Conservation (phyloP, 768 basidiomycete species). For the Leucocoprinus sp. region DNA sequence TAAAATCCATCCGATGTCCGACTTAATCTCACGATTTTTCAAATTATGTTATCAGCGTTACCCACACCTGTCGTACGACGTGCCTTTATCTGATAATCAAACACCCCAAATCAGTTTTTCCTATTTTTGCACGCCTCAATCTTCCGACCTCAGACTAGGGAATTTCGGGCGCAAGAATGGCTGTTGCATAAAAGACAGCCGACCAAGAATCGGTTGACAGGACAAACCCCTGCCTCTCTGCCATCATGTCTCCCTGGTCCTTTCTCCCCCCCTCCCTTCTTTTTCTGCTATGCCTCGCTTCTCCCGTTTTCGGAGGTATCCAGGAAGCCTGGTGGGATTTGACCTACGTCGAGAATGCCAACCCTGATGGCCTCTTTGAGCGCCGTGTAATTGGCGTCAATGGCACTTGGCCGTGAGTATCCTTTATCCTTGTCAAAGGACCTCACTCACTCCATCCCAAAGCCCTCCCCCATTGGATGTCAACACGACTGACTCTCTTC, state of each 20-base stretch:
- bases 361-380: slow-evolving; percentile 75
- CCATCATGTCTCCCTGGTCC: slow-evolving; percentile 7
- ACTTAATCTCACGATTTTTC: background rate
- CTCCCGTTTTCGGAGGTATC: slow-evolving; percentile 50
- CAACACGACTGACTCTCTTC: slow-evolving; percentile 58
- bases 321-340: slow-evolving; percentile 87
- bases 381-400: slow-evolving; percentile 85
- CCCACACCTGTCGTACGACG: slow-evolving; percentile 4
- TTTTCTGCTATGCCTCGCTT: slow-evolving; percentile 24
- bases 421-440: background rate
- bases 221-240: background rate
- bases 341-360: slow-evolving; percentile 70
- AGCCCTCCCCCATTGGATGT: slow-evolving; percentile 82
- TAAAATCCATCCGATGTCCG: too few relatives aligned
- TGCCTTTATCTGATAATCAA: slow-evolving; percentile 10
- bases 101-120: background rate
- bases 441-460: background rate
- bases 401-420: slow-evolving; percentile 82
- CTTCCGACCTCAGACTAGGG: background rate
- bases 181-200: background rate
- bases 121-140: slow-evolving; percentile 1
- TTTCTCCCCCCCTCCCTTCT: slow-evolving; percentile 3
- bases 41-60: too few relatives aligned
- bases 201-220: background rate
- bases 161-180: background rate